Evolutionary conservation across 495 filamentous ascomycete species (phyloP), one percentile per base, ranked within the genome.

Genomic region (Penicillium herquei): DNA sequence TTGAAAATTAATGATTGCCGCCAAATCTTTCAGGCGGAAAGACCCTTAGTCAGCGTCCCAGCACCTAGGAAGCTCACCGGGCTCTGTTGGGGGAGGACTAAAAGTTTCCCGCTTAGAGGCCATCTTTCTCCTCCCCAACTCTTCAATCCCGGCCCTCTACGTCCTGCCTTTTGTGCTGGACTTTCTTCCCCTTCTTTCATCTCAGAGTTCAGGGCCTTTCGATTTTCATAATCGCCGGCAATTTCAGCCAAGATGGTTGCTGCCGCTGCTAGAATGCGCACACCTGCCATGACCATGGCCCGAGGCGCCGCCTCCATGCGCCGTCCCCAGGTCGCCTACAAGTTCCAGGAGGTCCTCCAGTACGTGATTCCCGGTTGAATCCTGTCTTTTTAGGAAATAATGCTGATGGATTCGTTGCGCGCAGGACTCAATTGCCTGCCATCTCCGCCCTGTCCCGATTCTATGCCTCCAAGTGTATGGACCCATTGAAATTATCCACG

Each of bases 381-480:
- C 35, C 0, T 13, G 21, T 6, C 17, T 35, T 7, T 46, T 13
- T 1, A 16, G 3, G 14, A 44, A 34, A 50, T 54, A 41, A 62
- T 62, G 53, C 66, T 70, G 55, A 73, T 61, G 46, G 32, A 49
- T 45, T 51, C 44, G 34, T 26, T 33, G 32, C 49, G 42, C 61
- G 35, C 56, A 78, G 76, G 63, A 64, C 67, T 52, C 75, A 76
- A 71, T 72, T 71, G 68, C 81, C 83, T 51, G 75, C 79, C 30
- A 67, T 85, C 54, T 80, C 83, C 45, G 84, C 84, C 51, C 78
- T 90, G 63, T 79, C 84, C 55, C 78, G 87, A 69, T 89, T 78
- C 72, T 90, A 91, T 80, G 87, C 87, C 67, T 87, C 86, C 32
- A 91, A 90, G 81, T 84, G 87, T 91, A 80, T 70, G 78, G 56